Percentiles rank a stretch among this genome's conserved stretches.
These are phyloP conservation scores for Kwoniella shandongensis DNA, from an alignment of 768 basidiomycete species.

Conservation along the genomic window DNA sequence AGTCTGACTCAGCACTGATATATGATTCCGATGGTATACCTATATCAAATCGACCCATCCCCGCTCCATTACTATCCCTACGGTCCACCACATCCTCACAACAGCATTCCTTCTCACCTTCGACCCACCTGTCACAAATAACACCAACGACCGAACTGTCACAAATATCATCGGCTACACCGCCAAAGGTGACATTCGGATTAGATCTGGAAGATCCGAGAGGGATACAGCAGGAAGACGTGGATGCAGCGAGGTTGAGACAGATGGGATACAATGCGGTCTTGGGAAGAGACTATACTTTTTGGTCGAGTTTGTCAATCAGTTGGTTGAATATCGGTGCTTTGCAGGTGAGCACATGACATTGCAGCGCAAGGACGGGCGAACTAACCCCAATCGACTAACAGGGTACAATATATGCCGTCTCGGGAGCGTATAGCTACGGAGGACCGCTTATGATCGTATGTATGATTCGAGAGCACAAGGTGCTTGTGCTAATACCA, in stretches of 20 bases:
- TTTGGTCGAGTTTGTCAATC: constrained; percentile 51
- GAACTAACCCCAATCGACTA: neutral
- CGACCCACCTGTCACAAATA: neutral
- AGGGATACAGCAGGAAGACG: constrained; percentile 31
- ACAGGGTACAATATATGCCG: constrained; percentile 48
- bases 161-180: constrained; percentile 2
- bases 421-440: constrained; percentile 46
- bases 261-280: constrained; percentile 52
- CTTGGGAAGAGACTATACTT: constrained; percentile 50
- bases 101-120: neutral
- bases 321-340: constrained; percentile 49
- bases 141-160: neutral
- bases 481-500: constrained; percentile 10
- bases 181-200: neutral
- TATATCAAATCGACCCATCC: constrained; percentile 34
- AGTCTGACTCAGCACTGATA: neutral
- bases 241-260: constrained; percentile 37
- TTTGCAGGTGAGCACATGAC: constrained; percentile 24
- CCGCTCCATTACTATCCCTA: constrained; percentile 18
- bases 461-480: constrained; percentile 8
- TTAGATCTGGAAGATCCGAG: constrained; percentile 3
- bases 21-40: constrained; percentile 17
- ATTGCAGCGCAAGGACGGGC: too few relatives aligned
- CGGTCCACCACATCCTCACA: neutral
- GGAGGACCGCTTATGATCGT: constrained; percentile 53